A percentile compares a stretch with the other conserved stretches of the same genome.
These are phyloP conservation scores for Strobilomyces confusus DNA, from an alignment of 768 basidiomycete genomes.

Conservation along the genomic window DNA sequence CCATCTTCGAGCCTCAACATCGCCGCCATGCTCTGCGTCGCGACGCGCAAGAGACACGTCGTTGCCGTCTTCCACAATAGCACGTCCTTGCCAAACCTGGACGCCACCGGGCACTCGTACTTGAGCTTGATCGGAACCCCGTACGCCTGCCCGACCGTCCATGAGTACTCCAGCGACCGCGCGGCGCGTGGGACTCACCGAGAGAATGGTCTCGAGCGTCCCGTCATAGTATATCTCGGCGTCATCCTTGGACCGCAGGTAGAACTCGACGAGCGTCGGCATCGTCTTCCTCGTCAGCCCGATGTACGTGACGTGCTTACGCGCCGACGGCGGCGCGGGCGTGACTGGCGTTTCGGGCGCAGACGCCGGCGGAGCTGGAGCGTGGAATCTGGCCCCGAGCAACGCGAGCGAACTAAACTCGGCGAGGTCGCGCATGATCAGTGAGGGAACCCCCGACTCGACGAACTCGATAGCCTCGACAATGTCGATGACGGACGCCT, in stretches of 20 bases:
- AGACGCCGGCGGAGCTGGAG: constrained; percentile 26
- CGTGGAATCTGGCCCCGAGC: constrained; percentile 71
- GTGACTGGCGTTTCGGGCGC: constrained; percentile 11
- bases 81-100: constrained; percentile 79
- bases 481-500: constrained; percentile 72
- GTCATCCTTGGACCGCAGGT: constrained; percentile 58
- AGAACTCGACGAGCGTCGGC: constrained; percentile 80
- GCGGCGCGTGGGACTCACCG: constrained; percentile 43
- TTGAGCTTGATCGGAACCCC: constrained; percentile 90
- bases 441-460: constrained; percentile 57
- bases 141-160: constrained; percentile 54
- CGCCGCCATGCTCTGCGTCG: constrained; percentile 59
- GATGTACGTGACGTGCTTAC: constrained; percentile 81
- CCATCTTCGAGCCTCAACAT: constrained; percentile 50
- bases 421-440: constrained; percentile 79
- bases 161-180: no score
- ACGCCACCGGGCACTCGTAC: constrained; percentile 89
- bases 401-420: constrained; percentile 88
- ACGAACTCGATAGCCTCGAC: constrained; percentile 65
- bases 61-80: constrained; percentile 98
- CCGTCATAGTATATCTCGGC: constrained; percentile 71
- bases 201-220: constrained; percentile 78
- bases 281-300: constrained; percentile 85
- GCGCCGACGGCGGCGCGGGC: constrained; percentile 25
- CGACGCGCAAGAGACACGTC: constrained; percentile 65